phyloP scores from a whole-genome alignment of 345 rosid genomes.

The Brassica napus region Da-Ae NC_063443.1:362501-363000 shows the following conservation, averaged over 20 bases:
- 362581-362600: conserved; percentile 45
- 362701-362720: conserved; percentile 90
- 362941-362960: conserved; percentile 77
- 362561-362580: conserved; percentile 41
- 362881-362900: conserved; percentile 69
- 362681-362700: conserved; percentile 93
- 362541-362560: conserved; percentile 42
- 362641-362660: conserved; percentile 38
- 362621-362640: conserved; percentile 42
- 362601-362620: conserved; percentile 44
- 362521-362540: conserved; percentile 45
- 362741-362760: conserved; percentile 81
- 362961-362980: conserved; percentile 79
- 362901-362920: conserved; percentile 47
- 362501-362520: conserved; percentile 51
- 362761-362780: conserved; percentile 67
- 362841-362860: conserved; percentile 64
- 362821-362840: conserved; percentile 53
- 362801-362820: conserved; percentile 52
- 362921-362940: conserved; percentile 68
- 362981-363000: conserved; percentile 53
- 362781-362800: conserved; percentile 74
- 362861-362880: conserved; percentile 62
- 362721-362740: conserved; percentile 71
- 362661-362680: conserved; percentile 49